phyloP scores from a whole-genome alignment of 768 basidiomycete species.

The Lactarius pseudohatsudake region DNA sequence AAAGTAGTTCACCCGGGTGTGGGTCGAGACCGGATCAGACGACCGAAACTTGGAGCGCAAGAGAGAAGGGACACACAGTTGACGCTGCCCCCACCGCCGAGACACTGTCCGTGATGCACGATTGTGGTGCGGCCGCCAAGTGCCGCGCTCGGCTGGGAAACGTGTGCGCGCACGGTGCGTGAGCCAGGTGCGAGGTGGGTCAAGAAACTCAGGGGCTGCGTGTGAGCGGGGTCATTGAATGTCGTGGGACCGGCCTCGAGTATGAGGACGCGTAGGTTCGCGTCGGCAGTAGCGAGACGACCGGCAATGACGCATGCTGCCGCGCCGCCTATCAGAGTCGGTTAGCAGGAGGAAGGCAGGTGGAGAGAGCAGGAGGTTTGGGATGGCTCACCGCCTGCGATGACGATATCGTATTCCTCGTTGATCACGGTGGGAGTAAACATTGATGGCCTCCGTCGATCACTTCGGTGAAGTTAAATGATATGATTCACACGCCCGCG shows the following conservation, averaged over 20 bases:
- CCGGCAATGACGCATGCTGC: constrained; percentile 56
- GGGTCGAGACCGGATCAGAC: neutral
- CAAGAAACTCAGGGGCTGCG: constrained; percentile 54
- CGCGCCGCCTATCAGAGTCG: constrained; percentile 39
- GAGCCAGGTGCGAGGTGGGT: constrained; percentile 41
- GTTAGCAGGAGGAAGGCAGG: neutral
- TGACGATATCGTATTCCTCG: too few species aligned
- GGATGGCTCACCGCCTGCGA: constrained; percentile 28
- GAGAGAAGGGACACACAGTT: constrained; percentile 44
- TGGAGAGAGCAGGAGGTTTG: neutral
- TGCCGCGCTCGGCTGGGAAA: constrained; percentile 41
- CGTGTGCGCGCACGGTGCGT: constrained; percentile 46
- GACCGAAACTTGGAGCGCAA: neutral
- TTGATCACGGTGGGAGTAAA: too few species aligned
- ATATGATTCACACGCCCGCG: too few species aligned
- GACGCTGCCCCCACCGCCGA: constrained; percentile 63
- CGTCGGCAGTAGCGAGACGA: constrained; percentile 52
- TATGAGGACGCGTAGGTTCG: constrained; percentile 55
- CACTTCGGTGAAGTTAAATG: too few species aligned
- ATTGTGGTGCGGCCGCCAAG: constrained; percentile 45
- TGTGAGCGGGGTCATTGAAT: constrained; percentile 44
- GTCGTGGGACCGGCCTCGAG: constrained; percentile 59
- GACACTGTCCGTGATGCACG: constrained; percentile 46
- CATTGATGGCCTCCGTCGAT: too few species aligned
- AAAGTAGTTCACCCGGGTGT: neutral